These are phyloP conservation scores for Lasiosphaeriaceae sp. DNA, from an alignment of 495 filamentous ascomycete genomes.

Conservation along the genomic window DNA sequence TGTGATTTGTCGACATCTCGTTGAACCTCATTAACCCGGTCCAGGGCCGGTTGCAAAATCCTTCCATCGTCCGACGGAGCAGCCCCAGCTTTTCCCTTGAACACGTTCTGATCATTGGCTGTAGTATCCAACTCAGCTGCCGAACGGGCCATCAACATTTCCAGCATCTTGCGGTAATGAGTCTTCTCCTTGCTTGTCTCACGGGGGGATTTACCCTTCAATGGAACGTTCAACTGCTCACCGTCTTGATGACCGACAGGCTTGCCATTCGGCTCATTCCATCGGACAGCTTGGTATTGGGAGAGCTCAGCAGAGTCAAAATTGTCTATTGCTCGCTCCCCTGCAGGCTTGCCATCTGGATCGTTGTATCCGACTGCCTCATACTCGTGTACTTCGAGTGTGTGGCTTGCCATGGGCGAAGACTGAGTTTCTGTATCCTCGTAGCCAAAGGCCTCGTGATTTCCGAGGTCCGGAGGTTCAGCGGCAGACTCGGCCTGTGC, in stretches of 20 bases:
- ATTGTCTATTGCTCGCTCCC: not conserved
- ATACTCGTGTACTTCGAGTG: no score
- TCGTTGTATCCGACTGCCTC: not conserved
- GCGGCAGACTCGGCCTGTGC: conserved; percentile 8
- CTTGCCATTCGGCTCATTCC: conserved; percentile 21
- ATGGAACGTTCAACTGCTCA: not conserved
- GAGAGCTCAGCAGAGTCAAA: conserved; percentile 12
- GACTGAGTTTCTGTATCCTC: conserved; percentile 24
- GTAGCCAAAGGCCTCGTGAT: conserved; percentile 29
- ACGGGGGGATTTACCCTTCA: not conserved
- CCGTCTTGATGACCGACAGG: not conserved
- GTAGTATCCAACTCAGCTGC: conserved; percentile 9
- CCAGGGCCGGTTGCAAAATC: conserved; percentile 33
- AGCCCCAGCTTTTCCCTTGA: not conserved
- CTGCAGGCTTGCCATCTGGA: conserved; percentile 7
- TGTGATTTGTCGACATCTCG: no score
- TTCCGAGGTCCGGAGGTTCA: conserved; percentile 29
- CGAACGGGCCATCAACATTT: conserved; percentile 19
- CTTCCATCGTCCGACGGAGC: not conserved
- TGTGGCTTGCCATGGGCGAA: not conserved
- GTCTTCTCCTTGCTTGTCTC: conserved; percentile 8
- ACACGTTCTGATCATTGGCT: conserved; percentile 1
- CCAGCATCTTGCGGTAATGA: conserved; percentile 19
- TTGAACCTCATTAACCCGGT: conserved; percentile 18
- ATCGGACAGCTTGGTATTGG: conserved; percentile 5